phyloP scores from a whole-genome alignment of 495 filamentous ascomycete genomes.

The Tuber indicum region DNA sequence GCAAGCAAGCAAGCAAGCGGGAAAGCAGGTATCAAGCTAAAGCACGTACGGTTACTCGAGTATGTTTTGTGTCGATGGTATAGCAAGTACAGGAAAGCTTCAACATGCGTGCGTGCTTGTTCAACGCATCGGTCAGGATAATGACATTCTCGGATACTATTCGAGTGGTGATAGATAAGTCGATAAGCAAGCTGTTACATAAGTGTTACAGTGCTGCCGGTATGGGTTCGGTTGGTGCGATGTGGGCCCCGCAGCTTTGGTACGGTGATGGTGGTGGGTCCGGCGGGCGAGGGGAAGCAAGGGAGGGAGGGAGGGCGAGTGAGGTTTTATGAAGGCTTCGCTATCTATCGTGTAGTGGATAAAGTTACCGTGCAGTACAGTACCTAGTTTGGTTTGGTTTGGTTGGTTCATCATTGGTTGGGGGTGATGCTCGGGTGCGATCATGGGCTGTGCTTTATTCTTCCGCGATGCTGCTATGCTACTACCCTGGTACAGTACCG shows the following conservation, averaged over 20 bases:
- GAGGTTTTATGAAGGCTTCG: not conserved
- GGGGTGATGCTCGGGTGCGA: not conserved
- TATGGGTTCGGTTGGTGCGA: not conserved
- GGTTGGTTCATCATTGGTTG: not conserved
- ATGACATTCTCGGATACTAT: not conserved
- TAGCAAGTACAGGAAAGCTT: not conserved
- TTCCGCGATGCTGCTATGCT: not conserved
- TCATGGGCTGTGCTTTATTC: not conserved
- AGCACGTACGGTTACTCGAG: too few relatives aligned
- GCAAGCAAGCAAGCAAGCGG: too few relatives aligned
- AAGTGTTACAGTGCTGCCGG: not conserved
- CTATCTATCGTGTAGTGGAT: not conserved
- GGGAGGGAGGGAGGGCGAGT: not conserved
- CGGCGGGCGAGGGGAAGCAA: not conserved
- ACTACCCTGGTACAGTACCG: not conserved
- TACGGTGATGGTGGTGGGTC: not conserved
- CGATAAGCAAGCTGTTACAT: slow-evolving; percentile 5
- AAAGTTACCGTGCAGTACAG: not conserved
- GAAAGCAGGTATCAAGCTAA: too few relatives aligned
- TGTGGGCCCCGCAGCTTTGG: not conserved
- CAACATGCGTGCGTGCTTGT: not conserved
- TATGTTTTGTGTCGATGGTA: too few relatives aligned
- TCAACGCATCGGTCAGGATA: not conserved
- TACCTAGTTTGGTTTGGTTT: too few relatives aligned
- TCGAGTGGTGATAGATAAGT: not conserved